Conservation (phyloP, 2,329 filamentous ascomycete genomes). For the Xylaria sp. region DNA sequence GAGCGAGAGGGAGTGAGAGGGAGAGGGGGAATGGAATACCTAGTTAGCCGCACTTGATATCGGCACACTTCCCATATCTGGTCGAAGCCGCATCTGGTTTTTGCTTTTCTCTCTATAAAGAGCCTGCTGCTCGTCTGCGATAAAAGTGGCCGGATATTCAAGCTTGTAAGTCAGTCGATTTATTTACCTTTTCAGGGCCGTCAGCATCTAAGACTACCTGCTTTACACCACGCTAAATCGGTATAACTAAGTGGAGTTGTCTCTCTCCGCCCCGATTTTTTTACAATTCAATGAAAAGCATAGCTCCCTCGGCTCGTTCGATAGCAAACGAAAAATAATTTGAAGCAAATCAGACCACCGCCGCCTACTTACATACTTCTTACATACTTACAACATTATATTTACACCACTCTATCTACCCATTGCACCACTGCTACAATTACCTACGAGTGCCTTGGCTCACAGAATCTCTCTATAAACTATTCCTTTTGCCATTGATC, state of each 20-base stretch:
- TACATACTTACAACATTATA: too few relatives aligned
- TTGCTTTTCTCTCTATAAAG: constrained; percentile 26
- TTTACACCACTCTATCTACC: neutral
- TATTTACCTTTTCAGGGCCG: neutral
- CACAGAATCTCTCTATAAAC: neutral
- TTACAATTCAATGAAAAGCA: constrained; percentile 14
- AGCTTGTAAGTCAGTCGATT: neutral
- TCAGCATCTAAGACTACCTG: neutral
- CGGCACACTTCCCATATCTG: neutral
- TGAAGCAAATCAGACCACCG: constrained; percentile 30
- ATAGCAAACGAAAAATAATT: constrained; percentile 30
- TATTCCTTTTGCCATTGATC: constrained; percentile 12
- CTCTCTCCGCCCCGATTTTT: constrained; percentile 26
- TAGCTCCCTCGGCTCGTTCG: constrained; percentile 26
- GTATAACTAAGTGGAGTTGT: constrained; percentile 32
- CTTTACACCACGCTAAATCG: constrained; percentile 19
- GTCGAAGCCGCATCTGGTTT: constrained; percentile 4
- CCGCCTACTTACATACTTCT: neutral
- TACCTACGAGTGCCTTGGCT: neutral
- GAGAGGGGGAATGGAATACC: too few relatives aligned
- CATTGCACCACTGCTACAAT: neutral
- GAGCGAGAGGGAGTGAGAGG: neutral
- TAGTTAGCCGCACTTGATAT: too few relatives aligned
- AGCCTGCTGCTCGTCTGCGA: constrained; percentile 1
- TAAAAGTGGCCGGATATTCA: neutral